These are phyloP conservation scores for Aspergillus bombycis DNA, from an alignment of 2,329 filamentous ascomycete genomes.

Conservation along the genomic window DNA sequence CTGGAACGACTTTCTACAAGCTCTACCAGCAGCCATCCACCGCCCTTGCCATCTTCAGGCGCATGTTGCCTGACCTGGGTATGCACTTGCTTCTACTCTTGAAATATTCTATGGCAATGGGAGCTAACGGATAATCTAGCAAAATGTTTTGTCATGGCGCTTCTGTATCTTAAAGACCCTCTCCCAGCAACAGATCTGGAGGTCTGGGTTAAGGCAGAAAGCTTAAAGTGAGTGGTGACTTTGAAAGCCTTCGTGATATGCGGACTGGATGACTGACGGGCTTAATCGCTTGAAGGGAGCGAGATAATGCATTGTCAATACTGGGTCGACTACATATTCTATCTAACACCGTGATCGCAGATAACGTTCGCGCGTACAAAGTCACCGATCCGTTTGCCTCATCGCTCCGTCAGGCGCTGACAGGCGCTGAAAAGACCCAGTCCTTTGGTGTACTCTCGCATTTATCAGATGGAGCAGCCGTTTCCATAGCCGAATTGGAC, in stretches of 20 bases:
- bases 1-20: slow-evolving; percentile 84
- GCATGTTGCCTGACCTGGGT: slow-evolving; percentile 94
- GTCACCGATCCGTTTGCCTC: slow-evolving; percentile 80
- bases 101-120: neutral
- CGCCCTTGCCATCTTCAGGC: slow-evolving; percentile 90
- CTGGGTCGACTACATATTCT: slow-evolving; percentile 87
- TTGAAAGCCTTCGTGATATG: neutral
- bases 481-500: slow-evolving; percentile 76
- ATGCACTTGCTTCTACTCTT: slow-evolving; percentile 32
- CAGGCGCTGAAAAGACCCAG: slow-evolving; percentile 79
- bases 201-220: slow-evolving; percentile 76
- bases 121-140: slow-evolving; percentile 53
- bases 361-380: slow-evolving; percentile 70
- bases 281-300: slow-evolving; percentile 58
- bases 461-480: slow-evolving; percentile 62
- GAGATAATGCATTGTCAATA: slow-evolving; percentile 80
- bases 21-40: slow-evolving; percentile 97
- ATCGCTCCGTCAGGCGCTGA: slow-evolving; percentile 83
- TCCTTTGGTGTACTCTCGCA: slow-evolving; percentile 88
- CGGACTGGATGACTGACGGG: slow-evolving; percentile 3
- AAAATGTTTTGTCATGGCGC: slow-evolving; percentile 93
- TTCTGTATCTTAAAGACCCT: slow-evolving; percentile 86
- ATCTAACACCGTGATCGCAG: slow-evolving; percentile 62
- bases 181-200: slow-evolving; percentile 81
- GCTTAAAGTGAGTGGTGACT: slow-evolving; percentile 51